Base-by-base conservation (phyloP, 2,329 filamentous ascomycete species). In the Pestalotiopsis sp. region DNA sequence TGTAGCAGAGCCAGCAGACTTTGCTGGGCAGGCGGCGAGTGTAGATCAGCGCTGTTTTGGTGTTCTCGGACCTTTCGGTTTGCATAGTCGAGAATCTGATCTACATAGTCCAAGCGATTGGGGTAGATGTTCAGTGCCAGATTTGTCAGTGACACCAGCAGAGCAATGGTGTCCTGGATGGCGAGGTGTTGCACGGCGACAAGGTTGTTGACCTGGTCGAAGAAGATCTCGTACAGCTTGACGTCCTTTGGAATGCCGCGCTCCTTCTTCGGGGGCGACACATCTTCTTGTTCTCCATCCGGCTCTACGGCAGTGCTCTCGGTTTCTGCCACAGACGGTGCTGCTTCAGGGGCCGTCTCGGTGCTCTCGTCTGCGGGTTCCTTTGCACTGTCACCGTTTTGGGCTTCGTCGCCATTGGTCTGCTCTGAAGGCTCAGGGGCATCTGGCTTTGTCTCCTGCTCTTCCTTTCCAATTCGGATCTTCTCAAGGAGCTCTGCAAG, bases 41-140 rank as follows among this genome's bases (percentile, higher is more conserved):
- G 96, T 36, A 99, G 85, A 76, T 99, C 96, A n/a, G 96, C 92
- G 74, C 95, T 97, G 80, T 97, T 98, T 69, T 93, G 90, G 80
- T 97, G 93, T 78, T 98, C 94, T 65, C 90, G 87, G 49, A 95
- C 93, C 81, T 98, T 97, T 75, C 90, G 87, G 65, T 93, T 91
- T 64, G 95, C 95, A 78, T 96, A 98, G 67, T 93, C 90, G 52
- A 99, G 85, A 62, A 98, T 92, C 80, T 98, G 95, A 77, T 99
- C 94, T 64, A 98, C 93, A 76, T 98, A 98, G 83, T 98, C 95
- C 72, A 98, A 85, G 68, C 92, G 89, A 71, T 96, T 92, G 0
- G 96, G 95, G 77, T 99, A 98, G 73, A 98, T 97, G 79, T 97
- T 98, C 70, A 99, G 87, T 11, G 97, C 94, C 68, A 99, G 88